A percentile compares a stretch with the other conserved stretches of the same genome.
Conservation (phyloP, 768 basidiomycete genomes). For the Trametes meyenii region DNA sequence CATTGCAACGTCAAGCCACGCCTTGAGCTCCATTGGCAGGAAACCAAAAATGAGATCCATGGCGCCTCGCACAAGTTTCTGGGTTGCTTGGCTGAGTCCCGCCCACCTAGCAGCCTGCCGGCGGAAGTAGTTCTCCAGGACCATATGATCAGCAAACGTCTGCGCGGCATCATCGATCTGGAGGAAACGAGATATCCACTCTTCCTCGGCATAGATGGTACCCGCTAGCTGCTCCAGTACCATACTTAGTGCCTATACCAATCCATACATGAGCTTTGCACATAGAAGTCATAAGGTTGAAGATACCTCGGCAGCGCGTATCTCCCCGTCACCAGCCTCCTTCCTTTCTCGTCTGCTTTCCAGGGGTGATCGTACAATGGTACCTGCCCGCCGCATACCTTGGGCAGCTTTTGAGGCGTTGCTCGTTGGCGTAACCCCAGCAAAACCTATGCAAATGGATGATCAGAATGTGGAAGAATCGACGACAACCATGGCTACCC, state of each 20-base stretch:
- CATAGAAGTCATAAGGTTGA: neutral
- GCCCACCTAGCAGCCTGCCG: slow-evolving; percentile 81
- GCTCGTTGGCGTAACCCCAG: slow-evolving; percentile 19
- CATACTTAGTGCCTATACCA: slow-evolving; percentile 66
- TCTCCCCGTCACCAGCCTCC: slow-evolving; percentile 56
- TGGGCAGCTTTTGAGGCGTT: slow-evolving; percentile 49
- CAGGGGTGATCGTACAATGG: slow-evolving; percentile 77
- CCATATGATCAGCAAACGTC: slow-evolving; percentile 96
- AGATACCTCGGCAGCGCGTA: slow-evolving; percentile 72
- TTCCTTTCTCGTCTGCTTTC: slow-evolving; percentile 62
- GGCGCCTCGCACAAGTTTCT: slow-evolving; percentile 82
- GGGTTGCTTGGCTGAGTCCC: slow-evolving; percentile 66
- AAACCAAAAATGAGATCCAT: slow-evolving; percentile 98
- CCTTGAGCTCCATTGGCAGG: slow-evolving; percentile 77
- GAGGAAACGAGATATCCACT: slow-evolving; percentile 89
- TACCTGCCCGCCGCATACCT: slow-evolving; percentile 81
- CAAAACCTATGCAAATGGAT: slow-evolving; percentile 23
- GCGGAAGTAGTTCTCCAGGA: slow-evolving; percentile 91
- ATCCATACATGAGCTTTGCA: neutral
- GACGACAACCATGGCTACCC: slow-evolving; percentile 42
- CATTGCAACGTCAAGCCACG: slow-evolving; percentile 81
- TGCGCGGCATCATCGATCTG: slow-evolving; percentile 87
- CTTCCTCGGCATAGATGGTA: slow-evolving; percentile 80
- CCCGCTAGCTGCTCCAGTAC: slow-evolving; percentile 77
- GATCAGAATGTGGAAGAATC: neutral